phyloP scores from a whole-genome alignment of 352 stramenopile genomes.

The Globisporangium middletonii region DNA sequence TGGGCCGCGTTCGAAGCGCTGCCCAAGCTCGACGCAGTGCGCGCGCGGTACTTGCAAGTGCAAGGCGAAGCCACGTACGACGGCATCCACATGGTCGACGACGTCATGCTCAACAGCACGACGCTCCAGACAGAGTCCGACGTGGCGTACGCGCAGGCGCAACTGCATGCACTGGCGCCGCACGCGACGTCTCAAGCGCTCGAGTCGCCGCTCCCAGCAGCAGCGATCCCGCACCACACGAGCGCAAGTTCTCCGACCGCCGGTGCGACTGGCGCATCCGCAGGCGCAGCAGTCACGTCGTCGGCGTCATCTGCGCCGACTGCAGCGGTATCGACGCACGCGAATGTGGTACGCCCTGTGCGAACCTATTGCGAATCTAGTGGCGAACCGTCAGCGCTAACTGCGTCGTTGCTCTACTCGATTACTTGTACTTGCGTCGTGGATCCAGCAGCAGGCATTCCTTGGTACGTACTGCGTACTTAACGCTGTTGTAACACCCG shows the following conservation, averaged over 20 bases:
- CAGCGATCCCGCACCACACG: background rate
- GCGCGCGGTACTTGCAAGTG: constrained; percentile 53
- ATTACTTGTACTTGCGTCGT: background rate
- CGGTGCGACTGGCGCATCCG: background rate
- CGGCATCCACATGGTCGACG: constrained; percentile 56
- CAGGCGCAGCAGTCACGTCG: background rate
- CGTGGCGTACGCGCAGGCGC: constrained; percentile 52
- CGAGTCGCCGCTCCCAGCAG: background rate
- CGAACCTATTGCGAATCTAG: too few species aligned
- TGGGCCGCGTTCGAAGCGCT: constrained; percentile 79
- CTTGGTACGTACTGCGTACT: background rate
- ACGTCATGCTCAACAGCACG: constrained; percentile 59
- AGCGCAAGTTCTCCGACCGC: too few species aligned
- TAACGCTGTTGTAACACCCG: too few species aligned
- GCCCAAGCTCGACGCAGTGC: constrained; percentile 62
- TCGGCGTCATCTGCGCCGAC: too few species aligned
- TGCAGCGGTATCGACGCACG: too few species aligned
- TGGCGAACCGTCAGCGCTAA: too few species aligned
- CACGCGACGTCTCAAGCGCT: constrained; percentile 21
- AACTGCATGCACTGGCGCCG: constrained; percentile 22
- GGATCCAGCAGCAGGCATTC: background rate
- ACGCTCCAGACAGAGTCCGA: constrained; percentile 45
- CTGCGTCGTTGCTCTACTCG: too few species aligned
- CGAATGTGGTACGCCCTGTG: too few species aligned
- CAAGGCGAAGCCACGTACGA: constrained; percentile 68